Evolutionary conservation across 345 rosid genomes (phyloP), one percentile per base, ranked within the genome.

Genomic region (Syzygium oleosum): DNA sequence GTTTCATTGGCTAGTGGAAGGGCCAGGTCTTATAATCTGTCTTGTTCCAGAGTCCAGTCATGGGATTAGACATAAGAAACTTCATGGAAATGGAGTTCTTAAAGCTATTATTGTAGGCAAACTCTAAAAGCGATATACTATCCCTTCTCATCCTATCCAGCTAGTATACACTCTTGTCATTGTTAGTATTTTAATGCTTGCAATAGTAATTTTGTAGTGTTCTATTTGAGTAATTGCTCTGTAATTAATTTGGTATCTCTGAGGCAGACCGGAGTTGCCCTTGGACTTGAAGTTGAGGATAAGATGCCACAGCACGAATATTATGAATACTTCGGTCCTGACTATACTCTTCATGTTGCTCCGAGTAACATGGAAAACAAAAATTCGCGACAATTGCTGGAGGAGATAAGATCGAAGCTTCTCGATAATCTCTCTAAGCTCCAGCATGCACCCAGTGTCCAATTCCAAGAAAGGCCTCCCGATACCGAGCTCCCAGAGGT

Each of bases 361-460:
- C 96, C 95, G 7, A 94, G 95, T 87, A 93, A 94, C 91, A 94
- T 94, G 95, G 94, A 92, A 89, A 94, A 94, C 55, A 93, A 94
- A 90, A 94, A 94, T 90, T 92, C 98, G 5, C 95, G 92, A 31
- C 96, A 90, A 84, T 86, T 93, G 87, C 96, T 98, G 49, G 99
- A 98, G 73, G 98, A 96, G 14, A 98, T 96, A 92, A 94, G 94
- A 65, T 90, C 89, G 43, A 95, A 94, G 91, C 96, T 98, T 88
- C 98, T 98, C 51, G 98, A 96, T 10, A 89, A 98, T 92, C 98
- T 98, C 89, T 94, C 99, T 77, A 98, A 87, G 91, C 97, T 98
- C 90, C 97, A 93, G 92, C 99, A 98, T 95, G 99, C 99, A 85
- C 99, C 99, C 83, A 96, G 99, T 91, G 96, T 96, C 51, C 99